Conservation (phyloP, 2,329 filamentous ascomycete species). For the Colletotrichum lindemuthianum region DNA sequence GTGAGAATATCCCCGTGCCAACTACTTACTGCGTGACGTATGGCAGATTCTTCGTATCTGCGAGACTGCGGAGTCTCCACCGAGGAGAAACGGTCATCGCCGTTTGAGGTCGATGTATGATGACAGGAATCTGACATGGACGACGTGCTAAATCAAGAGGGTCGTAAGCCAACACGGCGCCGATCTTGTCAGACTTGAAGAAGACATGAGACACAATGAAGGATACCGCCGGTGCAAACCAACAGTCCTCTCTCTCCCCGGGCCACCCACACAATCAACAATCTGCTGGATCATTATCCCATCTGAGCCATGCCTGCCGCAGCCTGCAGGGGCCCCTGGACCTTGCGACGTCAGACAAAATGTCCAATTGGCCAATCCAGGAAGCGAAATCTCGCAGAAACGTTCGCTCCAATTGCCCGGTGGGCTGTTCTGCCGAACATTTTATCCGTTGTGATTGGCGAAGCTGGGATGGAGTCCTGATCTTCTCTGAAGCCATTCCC, state of each 20-base stretch:
- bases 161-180: no score
- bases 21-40: neutral
- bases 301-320: neutral
- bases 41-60: neutral
- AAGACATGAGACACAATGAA: slow-evolving; percentile 1
- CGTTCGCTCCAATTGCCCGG: slow-evolving; percentile 26
- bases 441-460: slow-evolving; percentile 21
- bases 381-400: slow-evolving; percentile 30
- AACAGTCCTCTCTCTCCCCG: slow-evolving; percentile 10
- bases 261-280: slow-evolving; percentile 13
- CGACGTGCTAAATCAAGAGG: no score
- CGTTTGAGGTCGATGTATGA: no score
- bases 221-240: neutral
- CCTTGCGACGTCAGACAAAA: slow-evolving; percentile 21
- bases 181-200: neutral
- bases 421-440: slow-evolving; percentile 26
- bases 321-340: slow-evolving; percentile 4
- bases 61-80: neutral
- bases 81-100: no score
- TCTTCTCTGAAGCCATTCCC: slow-evolving; percentile 2
- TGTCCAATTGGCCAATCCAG: slow-evolving; percentile 15
- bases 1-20: neutral
- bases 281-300: slow-evolving; percentile 5
- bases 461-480: slow-evolving; percentile 1
- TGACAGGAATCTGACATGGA: no score